These are phyloP conservation scores for Emericellopsis terricola DNA, from an alignment of 495 filamentous ascomycete species.

Conservation along the genomic window DNA sequence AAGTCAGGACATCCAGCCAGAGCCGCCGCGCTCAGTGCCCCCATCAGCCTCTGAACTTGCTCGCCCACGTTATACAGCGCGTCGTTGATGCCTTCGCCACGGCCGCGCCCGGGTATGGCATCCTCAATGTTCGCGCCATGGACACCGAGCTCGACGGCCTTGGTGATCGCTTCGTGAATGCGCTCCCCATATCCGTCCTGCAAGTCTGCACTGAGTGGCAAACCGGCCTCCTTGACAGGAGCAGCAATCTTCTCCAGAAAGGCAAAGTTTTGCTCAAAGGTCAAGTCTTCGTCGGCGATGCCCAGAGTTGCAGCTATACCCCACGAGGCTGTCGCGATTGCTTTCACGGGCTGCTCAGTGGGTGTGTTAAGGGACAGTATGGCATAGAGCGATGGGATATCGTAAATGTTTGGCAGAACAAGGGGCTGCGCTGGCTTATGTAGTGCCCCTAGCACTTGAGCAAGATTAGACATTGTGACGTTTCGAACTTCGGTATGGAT, in stretches of 20 bases:
- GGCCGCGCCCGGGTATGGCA: slow-evolving; percentile 4
- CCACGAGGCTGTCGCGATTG: slow-evolving; percentile 28
- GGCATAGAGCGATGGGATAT: slow-evolving; percentile 18
- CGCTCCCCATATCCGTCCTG: slow-evolving; percentile 26
- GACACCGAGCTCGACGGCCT: slow-evolving; percentile 18
- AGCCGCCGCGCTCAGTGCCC: slow-evolving; percentile 8
- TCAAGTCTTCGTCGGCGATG: slow-evolving; percentile 20
- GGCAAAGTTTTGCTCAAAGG: slow-evolving; percentile 12
- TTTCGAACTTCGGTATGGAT: too few relatives aligned
- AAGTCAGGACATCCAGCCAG: slow-evolving; percentile 21
- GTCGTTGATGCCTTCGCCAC: slow-evolving; percentile 3
- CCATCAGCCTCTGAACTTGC: slow-evolving; percentile 14
- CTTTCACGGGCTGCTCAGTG: slow-evolving; percentile 10
- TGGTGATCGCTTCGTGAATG: slow-evolving; percentile 13
- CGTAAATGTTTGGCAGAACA: slow-evolving; percentile 28
- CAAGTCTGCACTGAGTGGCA: slow-evolving; percentile 23
- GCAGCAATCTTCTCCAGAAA: slow-evolving; percentile 8
- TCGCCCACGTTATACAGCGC: slow-evolving; percentile 12
- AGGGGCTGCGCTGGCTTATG: slow-evolving; percentile 25
- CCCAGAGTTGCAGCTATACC: slow-evolving; percentile 24
- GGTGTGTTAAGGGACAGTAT: slow-evolving; percentile 15
- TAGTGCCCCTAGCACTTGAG: slow-evolving; percentile 10
- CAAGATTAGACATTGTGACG: too few relatives aligned
- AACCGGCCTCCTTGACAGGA: slow-evolving; percentile 4
- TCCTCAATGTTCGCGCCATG: slow-evolving; percentile 29